Evolutionary conservation across 2,329 filamentous ascomycete species (phyloP), one percentile per base, ranked within the genome.

Genomic region (Dactylellina cionopaga): DNA sequence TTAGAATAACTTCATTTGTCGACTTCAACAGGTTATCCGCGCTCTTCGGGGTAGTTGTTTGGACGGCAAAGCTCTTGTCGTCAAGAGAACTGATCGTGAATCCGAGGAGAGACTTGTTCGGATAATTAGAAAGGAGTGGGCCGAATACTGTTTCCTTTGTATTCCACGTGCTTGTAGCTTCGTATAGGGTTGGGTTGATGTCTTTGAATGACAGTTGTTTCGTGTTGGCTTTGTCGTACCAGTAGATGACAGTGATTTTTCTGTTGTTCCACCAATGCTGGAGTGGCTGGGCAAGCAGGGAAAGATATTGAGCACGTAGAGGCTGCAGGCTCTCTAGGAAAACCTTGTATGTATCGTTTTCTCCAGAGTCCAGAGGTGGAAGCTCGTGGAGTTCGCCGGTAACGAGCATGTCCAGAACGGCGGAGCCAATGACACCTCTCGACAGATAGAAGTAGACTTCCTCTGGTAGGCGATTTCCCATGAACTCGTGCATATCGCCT

Each of bases 401-500:
- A 3, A 91, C 90, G 76, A 96, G 87, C 85, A 89, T 94, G 79
- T 90, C 91, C 10, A 96, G 85, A 35, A 96, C 84, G 49, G 91
- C 88, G 22, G 92, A 85, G 25, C 91, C 88, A 75, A 98, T 87
- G 43, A 97, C 83, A 31, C 92, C 95, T 55, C 87, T 89, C 68
- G 92, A 92, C 52, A 97, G 84, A 80, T 98, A 98, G 80, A 92
- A 90, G 79, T 94, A 93, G 15, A 98, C 84, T 80, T 99, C 95
- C 39, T 92, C 88, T 0, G 95, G 92, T 3, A 99, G 84, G 70
- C 93, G 90, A 69, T 96, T 87, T n/a, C 92, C 92, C 74, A 97
- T 87, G 78, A 97, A 93, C 78, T 94, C 89, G 78, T 96, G 91
- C 75, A 95, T 89, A 79, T 98, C 93, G 46, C 86, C 86, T 1